phyloP scores from a whole-genome alignment of 768 basidiomycete genomes.

The Russula virescens region DNA sequence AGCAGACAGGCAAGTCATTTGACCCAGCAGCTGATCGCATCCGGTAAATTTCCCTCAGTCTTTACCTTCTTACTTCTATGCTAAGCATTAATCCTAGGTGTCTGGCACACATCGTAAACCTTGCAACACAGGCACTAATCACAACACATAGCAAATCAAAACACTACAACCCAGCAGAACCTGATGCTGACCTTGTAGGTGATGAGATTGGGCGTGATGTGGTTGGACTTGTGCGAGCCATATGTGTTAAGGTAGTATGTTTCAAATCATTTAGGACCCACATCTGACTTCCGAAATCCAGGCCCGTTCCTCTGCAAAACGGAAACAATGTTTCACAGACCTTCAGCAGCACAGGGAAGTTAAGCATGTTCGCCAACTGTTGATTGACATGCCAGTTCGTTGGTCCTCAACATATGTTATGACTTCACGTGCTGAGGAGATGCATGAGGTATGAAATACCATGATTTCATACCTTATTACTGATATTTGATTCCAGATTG shows the following conservation, averaged over 20 bases:
- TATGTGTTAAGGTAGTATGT: conserved; percentile 27
- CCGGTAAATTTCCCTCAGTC: too few species aligned
- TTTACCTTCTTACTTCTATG: not conserved
- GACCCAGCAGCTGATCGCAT: not conserved
- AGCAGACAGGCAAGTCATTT: not conserved
- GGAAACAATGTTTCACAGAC: not conserved
- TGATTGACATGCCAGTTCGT: too few species aligned
- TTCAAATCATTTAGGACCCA: not conserved
- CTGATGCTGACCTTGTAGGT: not conserved
- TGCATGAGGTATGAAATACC: too few species aligned
- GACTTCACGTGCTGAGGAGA: not conserved
- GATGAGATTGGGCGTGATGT: conserved; percentile 21
- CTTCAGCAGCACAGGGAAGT: not conserved
- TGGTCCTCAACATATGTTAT: not conserved
- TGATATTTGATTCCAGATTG: too few species aligned
- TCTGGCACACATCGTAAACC: conserved; percentile 34
- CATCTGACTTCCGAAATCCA: not conserved
- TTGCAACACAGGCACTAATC: conserved; percentile 31
- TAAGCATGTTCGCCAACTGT: not conserved
- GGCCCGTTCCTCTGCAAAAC: not conserved
- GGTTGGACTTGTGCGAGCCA: conserved; percentile 29
- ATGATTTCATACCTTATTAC: too few species aligned
- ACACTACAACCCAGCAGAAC: too few species aligned
- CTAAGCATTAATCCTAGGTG: conserved; percentile 30
- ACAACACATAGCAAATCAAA: conserved; percentile 26